Evolutionary conservation across 2,329 filamentous ascomycete species (phyloP).

Genomic region (Rhinocladiella similis): DNA sequence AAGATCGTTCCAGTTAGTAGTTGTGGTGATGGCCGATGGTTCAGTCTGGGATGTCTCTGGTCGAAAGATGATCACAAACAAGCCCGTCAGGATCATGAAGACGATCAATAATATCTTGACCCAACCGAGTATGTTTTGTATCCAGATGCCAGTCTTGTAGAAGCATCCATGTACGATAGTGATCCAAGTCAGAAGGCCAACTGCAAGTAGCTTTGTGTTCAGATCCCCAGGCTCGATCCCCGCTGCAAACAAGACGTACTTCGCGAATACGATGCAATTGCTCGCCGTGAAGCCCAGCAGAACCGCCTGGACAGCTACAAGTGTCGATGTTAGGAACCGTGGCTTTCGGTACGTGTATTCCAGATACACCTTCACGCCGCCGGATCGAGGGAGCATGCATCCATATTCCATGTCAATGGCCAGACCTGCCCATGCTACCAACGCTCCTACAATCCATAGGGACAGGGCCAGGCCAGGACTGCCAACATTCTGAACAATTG

Average conservation of each 20-base stretch:
- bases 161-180: slow-evolving; percentile 62
- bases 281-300: slow-evolving; percentile 64
- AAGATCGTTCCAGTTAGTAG: slow-evolving; percentile 51
- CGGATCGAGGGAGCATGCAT: slow-evolving; percentile 68
- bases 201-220: slow-evolving; percentile 57
- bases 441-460: slow-evolving; percentile 64
- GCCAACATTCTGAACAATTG: slow-evolving; percentile 66
- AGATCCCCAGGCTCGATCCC: slow-evolving; percentile 52
- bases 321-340: slow-evolving; percentile 62
- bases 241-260: slow-evolving; percentile 63
- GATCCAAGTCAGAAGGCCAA: slow-evolving; percentile 57
- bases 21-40: slow-evolving; percentile 3
- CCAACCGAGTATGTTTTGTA: slow-evolving; percentile 30
- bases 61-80: slow-evolving; percentile 55
- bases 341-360: slow-evolving; percentile 68
- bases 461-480: slow-evolving; percentile 64
- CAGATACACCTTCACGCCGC: slow-evolving; percentile 69
- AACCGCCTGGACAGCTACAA: slow-evolving; percentile 64
- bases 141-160: slow-evolving; percentile 36
- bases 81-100: slow-evolving; percentile 59
- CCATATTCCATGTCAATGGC: slow-evolving; percentile 67
- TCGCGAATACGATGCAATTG: slow-evolving; percentile 69
- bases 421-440: slow-evolving; percentile 62
- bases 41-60: slow-evolving; percentile 4
- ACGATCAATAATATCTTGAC: slow-evolving; percentile 27